Evolutionary conservation across 805 yeast genomes (phyloP).

Genomic region (Ogataea polymorpha): DNA sequence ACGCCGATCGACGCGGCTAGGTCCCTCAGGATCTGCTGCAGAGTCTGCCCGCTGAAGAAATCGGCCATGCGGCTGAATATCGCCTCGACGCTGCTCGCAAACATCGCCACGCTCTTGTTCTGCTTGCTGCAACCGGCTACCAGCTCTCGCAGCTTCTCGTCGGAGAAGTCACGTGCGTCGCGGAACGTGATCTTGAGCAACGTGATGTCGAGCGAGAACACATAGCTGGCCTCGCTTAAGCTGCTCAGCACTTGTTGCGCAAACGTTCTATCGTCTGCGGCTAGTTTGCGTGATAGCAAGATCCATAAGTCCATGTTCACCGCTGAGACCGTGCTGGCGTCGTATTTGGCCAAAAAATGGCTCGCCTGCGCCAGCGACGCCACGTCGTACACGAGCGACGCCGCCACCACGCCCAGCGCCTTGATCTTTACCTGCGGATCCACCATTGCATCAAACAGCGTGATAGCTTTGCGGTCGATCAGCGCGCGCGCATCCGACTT

Average conservation of each 20-base stretch:
- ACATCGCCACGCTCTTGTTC: slow-evolving; percentile 22
- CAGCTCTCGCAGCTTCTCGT: slow-evolving; percentile 20
- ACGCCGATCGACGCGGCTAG: slow-evolving; percentile 54
- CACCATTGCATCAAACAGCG: slow-evolving; percentile 26
- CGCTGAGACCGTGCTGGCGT: slow-evolving; percentile 18
- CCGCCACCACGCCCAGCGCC: slow-evolving; percentile 20
- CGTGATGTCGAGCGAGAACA: slow-evolving; percentile 25
- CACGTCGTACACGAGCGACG: slow-evolving; percentile 26
- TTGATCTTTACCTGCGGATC: slow-evolving; percentile 10
- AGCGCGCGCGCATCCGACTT: slow-evolving; percentile 48
- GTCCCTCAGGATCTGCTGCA: slow-evolving; percentile 38
- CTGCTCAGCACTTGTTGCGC: slow-evolving; percentile 18
- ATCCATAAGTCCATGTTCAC: slow-evolving; percentile 26
- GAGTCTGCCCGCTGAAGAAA: slow-evolving; percentile 14
- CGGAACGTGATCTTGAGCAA: slow-evolving; percentile 19
- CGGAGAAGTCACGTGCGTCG: slow-evolving; percentile 7
- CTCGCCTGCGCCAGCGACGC: slow-evolving; percentile 24
- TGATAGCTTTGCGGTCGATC: slow-evolving; percentile 42
- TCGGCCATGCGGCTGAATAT: slow-evolving; percentile 28
- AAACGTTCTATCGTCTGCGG: slow-evolving; percentile 16
- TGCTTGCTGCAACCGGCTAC: slow-evolving; percentile 28
- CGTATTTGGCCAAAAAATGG: slow-evolving; percentile 13
- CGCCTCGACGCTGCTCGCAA: slow-evolving; percentile 20
- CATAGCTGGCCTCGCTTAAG: slow-evolving; percentile 15
- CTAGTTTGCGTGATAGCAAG: slow-evolving; percentile 23